phyloP scores from a whole-genome alignment of 768 basidiomycete species.

The Mycena leptocephala region DNA sequence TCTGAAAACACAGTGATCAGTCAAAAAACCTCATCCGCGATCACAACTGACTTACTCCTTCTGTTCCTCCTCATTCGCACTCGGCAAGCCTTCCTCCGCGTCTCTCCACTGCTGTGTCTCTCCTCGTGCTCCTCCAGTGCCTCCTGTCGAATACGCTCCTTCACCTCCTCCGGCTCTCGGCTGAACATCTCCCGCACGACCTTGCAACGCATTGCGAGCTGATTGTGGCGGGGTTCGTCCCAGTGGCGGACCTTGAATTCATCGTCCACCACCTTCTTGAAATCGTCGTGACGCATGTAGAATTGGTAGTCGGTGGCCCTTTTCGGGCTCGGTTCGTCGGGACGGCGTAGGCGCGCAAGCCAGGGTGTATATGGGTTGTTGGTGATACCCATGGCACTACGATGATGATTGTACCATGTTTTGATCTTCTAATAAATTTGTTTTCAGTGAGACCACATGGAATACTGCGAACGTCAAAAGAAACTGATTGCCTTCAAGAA shows the following conservation, averaged over 20 bases:
- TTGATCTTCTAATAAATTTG: conserved; percentile 5
- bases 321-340: background rate
- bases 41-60: background rate
- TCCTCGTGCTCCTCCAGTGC: background rate
- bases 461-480: too few species aligned
- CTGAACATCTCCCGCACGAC: background rate
- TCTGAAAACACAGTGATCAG: background rate
- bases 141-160: background rate
- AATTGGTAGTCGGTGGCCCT: background rate
- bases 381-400: background rate
- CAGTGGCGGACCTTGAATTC: background rate
- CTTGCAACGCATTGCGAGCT: background rate
- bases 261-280: background rate
- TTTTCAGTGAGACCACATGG: too few species aligned
- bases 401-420: background rate
- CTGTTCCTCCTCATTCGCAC: background rate
- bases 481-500: background rate
- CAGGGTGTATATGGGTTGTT: background rate
- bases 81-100: background rate
- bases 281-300: background rate
- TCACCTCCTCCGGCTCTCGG: background rate
- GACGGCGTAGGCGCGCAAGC: background rate
- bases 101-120: background rate
- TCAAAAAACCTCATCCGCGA: too few species aligned
- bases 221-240: background rate